Percentiles rank a stretch among this genome's conserved stretches.
Conservation (phyloP, 176 grass and related monocot species). For the Oryza glumipatula region DNA sequence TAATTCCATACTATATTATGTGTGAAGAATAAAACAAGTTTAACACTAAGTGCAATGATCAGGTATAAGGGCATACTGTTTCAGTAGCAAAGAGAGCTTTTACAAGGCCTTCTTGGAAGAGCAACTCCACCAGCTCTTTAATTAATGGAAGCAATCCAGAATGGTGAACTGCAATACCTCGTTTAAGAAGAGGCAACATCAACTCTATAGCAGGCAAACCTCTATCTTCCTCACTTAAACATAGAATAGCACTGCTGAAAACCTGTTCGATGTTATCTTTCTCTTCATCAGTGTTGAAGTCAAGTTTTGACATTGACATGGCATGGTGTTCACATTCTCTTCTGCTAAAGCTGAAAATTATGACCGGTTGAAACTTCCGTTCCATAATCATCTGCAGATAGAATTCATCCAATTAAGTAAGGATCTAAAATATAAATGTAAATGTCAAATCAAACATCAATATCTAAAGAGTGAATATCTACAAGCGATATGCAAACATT, state of each 20-base stretch:
- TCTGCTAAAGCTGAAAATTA: conserved; percentile 98
- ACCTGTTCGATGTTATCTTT: conserved; percentile 82
- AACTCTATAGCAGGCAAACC: conserved; percentile 96
- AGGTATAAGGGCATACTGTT: conserved; percentile 62
- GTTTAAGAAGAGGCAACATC: conserved; percentile 92
- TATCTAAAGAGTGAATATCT: conserved; percentile 16
- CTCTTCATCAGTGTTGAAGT: conserved; percentile 93
- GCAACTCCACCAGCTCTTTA: conserved; percentile 97
- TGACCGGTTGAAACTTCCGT: conserved; percentile 95
- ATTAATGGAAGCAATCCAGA: conserved; percentile 98
- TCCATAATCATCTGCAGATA: conserved; percentile 98
- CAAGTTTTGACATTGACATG: conserved; percentile 99
- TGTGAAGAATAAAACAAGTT: conserved; percentile 31
- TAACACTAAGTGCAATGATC: background rate
- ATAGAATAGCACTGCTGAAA: conserved; percentile 72
- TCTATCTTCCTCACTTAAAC: conserved; percentile 89
- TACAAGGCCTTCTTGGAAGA: conserved; percentile 98
- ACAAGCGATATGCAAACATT: background rate
- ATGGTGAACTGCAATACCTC: conserved; percentile 97
- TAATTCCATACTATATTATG: conserved; percentile 16
- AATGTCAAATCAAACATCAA: conserved; percentile 19
- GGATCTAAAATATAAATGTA: conserved; percentile 2
- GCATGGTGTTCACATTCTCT: conserved; percentile 96
- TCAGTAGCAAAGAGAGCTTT: conserved; percentile 99
- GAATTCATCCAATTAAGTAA: conserved; percentile 30